A percentile compares a stretch with the other conserved stretches of the same genome.
phyloP scores from a whole-genome alignment of 371 early-diverging fungal species.

The Lichtheimia corymbifera region DNA sequence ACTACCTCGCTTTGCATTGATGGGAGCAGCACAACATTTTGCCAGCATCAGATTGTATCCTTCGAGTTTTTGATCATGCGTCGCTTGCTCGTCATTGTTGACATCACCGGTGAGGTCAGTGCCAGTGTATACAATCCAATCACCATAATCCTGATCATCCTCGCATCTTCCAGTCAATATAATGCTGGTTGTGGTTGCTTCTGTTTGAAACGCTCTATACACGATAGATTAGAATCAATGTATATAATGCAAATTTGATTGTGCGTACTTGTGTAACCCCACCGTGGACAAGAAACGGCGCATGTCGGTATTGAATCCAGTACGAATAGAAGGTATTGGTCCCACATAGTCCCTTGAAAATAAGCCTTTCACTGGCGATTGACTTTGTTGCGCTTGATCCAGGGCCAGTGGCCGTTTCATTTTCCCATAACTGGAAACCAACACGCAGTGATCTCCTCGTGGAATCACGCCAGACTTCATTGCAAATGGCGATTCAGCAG shows the following conservation, averaged over 20 bases:
- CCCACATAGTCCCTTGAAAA: not conserved
- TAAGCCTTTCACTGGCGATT: not conserved
- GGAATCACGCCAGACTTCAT: not conserved
- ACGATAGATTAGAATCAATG: not conserved
- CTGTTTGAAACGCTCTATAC: constrained; percentile 2
- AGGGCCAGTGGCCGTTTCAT: not conserved
- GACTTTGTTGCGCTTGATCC: not conserved
- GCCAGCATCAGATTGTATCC: constrained; percentile 5
- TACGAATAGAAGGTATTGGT: not conserved
- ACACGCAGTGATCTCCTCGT: not conserved
- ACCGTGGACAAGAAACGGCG: not conserved
- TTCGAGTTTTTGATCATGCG: not conserved
- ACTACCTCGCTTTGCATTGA: constrained; percentile 67
- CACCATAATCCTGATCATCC: constrained; percentile 60
- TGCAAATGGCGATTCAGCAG: too few relatives aligned
- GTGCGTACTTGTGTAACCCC: constrained; percentile 2
- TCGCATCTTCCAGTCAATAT: constrained; percentile 54
- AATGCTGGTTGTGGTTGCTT: constrained; percentile 14
- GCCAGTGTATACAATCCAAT: constrained; percentile 60
- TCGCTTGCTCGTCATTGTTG: constrained; percentile 10
- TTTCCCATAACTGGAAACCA: not conserved
- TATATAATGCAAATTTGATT: not conserved
- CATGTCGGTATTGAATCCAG: constrained; percentile 2
- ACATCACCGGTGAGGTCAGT: constrained; percentile 42
- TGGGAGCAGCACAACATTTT: not conserved